These are phyloP conservation scores for Candida wancherniae DNA, from an alignment of 805 yeast species.

Conservation along the genomic window DNA sequence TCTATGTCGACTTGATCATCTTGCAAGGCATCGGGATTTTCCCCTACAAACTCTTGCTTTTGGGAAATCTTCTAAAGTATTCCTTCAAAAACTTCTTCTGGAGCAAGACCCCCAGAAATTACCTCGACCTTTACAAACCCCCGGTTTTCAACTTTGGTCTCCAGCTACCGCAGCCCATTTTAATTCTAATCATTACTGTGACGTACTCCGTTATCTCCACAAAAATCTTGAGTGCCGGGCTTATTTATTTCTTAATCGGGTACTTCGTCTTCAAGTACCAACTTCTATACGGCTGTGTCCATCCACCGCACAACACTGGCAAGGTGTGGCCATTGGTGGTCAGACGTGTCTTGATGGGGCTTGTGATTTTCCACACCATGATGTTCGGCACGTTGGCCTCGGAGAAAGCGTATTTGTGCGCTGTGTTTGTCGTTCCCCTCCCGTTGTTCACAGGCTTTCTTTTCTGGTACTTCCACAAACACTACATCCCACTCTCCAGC, in stretches of 20 bases:
- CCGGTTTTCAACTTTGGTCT: conserved; percentile 91
- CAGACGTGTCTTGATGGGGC: conserved; percentile 75
- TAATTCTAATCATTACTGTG: conserved; percentile 78
- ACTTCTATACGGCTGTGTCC: conserved; percentile 82
- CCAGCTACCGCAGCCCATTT: conserved; percentile 84
- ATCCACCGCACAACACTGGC: conserved; percentile 95
- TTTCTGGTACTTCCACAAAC: conserved; percentile 76
- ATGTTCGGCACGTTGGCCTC: conserved; percentile 88
- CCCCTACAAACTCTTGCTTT: conserved; percentile 78
- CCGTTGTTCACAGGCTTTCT: conserved; percentile 64
- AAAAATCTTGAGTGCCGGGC: conserved; percentile 78
- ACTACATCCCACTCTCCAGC: conserved; percentile 72
- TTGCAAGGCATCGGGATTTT: conserved; percentile 84
- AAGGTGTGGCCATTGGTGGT: conserved; percentile 92
- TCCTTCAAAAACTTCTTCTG: conserved; percentile 51
- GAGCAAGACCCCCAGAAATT: conserved; percentile 82
- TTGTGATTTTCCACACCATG: conserved; percentile 79
- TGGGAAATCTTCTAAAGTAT: conserved; percentile 73
- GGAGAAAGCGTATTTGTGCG: conserved; percentile 72
- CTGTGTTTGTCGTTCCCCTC: conserved; percentile 68
- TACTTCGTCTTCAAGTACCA: conserved; percentile 89
- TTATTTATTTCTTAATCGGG: conserved; percentile 78
- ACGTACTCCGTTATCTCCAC: conserved; percentile 88
- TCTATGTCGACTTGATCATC: conserved; percentile 82
- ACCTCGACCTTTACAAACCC: conserved; percentile 70